Base-by-base conservation (phyloP, 2,329 filamentous ascomycete species). In the Xylaria arbuscula region DNA sequence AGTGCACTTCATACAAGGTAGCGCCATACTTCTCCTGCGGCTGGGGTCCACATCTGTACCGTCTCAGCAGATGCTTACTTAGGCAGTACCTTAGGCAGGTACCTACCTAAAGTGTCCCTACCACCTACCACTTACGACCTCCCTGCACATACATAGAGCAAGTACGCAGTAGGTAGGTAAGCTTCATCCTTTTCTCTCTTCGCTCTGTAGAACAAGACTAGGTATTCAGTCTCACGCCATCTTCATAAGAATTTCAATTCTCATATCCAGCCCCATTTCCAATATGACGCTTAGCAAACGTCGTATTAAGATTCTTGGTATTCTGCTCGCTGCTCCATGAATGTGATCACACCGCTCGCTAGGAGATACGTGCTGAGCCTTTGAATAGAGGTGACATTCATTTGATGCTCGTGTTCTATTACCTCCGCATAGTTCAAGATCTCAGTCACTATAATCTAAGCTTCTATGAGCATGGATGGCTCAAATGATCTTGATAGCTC, bases 381-480 rank as follows among this genome's bases (percentile, higher is more conserved):
- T 17, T 2, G 38, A 6, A 3, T 28, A 22, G 13, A 32, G 22
- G 8, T 28, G 19, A 13, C n/a, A 38, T 10, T 42, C n/a, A 13
- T 55, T 5, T 15, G 54, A 40, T 7, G 13, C 3, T 13, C 32
- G 9, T 2, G 15, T 13, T 10, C 7, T n/a, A 48, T 36, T 11
- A 8, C 9, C 7, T 36, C 13, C 9, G n/a, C 2, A 54, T 55
- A 2, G 7, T 36, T 5, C 15, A 13, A 36, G 13, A 17, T 9
- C 19, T 28, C 24, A 8, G 6, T 28, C 8, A 6, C 36, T 32
- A 7, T 8, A 48, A 28, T 28, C 5, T 2, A 5, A 36, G 13
- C 7, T 2, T 3, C 28, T 9, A 17, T 19, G 11, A 22, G 17
- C 32, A 70, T 70, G 68, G 61, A 70, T 47, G 34, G 17, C 24